A percentile compares a stretch with the other conserved stretches of the same genome.
Conservation (phyloP, 305 asterid species). For the Rubia tinctorum region DNA sequence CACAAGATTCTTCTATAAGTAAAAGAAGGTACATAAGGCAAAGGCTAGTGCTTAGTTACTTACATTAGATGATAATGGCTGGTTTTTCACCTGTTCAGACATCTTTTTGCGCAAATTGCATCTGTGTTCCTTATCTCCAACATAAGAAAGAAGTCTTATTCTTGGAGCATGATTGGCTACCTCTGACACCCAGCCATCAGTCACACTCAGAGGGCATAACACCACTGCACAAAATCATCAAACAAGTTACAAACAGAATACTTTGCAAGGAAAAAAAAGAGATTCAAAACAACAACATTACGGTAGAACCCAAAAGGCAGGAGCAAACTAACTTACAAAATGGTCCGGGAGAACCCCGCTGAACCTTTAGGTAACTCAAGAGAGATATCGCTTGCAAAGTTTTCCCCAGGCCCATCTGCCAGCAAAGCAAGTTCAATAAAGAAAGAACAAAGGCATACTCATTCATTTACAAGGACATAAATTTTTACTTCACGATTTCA, state of each 20-base stretch:
- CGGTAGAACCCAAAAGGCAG: background rate
- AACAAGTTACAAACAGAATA: background rate
- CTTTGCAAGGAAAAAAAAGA: background rate
- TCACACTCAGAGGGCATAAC: conserved; percentile 90
- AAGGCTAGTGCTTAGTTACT: conserved; percentile 22
- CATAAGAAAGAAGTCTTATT: conserved; percentile 65
- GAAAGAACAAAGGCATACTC: conserved; percentile 15
- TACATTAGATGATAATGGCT: conserved; percentile 36
- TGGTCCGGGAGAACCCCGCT: conserved; percentile 63
- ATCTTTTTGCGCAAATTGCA: conserved; percentile 56
- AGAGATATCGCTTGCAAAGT: conserved; percentile 88
- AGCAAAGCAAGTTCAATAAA: conserved; percentile 24
- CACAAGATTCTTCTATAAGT: background rate
- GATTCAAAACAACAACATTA: background rate
- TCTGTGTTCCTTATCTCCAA: conserved; percentile 84
- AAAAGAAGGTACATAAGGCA: background rate
- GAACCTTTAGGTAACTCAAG: conserved; percentile 75
- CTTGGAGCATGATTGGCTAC: conserved; percentile 69
- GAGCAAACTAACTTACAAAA: conserved; percentile 58
- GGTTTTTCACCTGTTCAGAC: conserved; percentile 41
- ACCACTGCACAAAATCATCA: conserved; percentile 61
- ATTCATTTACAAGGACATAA: background rate
- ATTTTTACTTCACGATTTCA: background rate
- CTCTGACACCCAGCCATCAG: conserved; percentile 88
- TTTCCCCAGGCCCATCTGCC: conserved; percentile 95